These are phyloP conservation scores for Penicillium psychrofluorescens DNA, from an alignment of 495 filamentous ascomycete genomes.

Conservation along the genomic window DNA sequence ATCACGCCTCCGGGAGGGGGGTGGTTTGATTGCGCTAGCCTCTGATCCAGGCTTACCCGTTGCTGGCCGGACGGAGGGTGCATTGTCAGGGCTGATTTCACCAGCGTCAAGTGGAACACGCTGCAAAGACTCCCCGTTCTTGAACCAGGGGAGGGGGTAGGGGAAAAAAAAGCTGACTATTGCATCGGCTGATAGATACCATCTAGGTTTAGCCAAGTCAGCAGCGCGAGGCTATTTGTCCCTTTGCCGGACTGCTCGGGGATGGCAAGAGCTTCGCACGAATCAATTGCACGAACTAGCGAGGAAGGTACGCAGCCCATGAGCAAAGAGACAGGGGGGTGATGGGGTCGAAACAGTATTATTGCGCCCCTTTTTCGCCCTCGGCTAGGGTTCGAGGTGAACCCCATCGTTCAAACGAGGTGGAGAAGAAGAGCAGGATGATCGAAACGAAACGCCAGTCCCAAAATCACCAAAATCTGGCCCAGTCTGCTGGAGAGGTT, in stretches of 20 bases:
- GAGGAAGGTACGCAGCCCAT: constrained; percentile 1
- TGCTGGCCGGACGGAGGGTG: constrained; percentile 13
- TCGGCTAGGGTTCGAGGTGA: too few species aligned
- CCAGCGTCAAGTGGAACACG: constrained; percentile 7
- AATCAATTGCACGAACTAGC: constrained; percentile 7
- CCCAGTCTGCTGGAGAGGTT: too few species aligned
- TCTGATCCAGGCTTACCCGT: constrained; percentile 2
- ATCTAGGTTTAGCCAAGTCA: constrained; percentile 7
- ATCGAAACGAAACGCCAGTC: too few species aligned
- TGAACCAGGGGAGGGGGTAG: background rate
- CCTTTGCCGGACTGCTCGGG: constrained; percentile 3
- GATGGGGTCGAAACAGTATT: too few species aligned
- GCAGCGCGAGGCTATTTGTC: constrained; percentile 3
- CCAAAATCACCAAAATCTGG: too few species aligned
- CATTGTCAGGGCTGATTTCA: constrained; percentile 12
- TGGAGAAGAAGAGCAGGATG: too few species aligned
- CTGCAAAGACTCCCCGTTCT: constrained; percentile 2
- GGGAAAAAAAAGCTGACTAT: background rate
- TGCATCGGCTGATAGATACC: constrained; percentile 1
- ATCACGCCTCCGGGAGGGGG: background rate
- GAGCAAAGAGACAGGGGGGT: constrained; percentile 2
- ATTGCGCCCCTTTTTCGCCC: too few species aligned
- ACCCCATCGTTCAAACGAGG: too few species aligned
- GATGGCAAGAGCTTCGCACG: constrained; percentile 6
- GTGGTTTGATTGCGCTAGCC: too few species aligned